These are phyloP conservation scores for Fusarium drepaniforme DNA, from an alignment of 2,329 filamentous ascomycete species.

Conservation along the genomic window DNA sequence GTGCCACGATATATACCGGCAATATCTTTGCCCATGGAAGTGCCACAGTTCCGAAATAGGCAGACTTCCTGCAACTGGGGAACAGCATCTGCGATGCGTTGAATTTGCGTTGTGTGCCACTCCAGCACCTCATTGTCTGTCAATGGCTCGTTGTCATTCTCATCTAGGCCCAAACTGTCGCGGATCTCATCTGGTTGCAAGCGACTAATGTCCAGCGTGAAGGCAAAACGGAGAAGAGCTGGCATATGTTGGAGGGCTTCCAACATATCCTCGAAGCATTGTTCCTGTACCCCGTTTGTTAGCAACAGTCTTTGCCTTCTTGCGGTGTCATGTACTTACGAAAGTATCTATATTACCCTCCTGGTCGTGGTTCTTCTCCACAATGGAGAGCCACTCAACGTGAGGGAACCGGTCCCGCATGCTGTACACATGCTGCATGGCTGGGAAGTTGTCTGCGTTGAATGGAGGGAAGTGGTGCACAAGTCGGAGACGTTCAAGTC, in stretches of 20 bases:
- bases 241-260: neutral
- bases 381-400: neutral
- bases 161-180: neutral
- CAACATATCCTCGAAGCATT: neutral
- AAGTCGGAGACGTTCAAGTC: neutral
- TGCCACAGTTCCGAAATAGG: neutral
- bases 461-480: neutral
- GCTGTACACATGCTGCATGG: neutral
- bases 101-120: neutral
- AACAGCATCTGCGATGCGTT: neutral
- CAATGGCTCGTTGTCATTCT: neutral
- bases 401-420: neutral
- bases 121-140: neutral
- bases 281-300: neutral
- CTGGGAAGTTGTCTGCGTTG: neutral
- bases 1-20: neutral
- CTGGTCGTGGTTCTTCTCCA: neutral
- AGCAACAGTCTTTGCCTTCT: neutral
- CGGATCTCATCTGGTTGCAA: neutral
- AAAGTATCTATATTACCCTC: neutral
- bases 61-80: neutral
- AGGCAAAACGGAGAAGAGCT: neutral
- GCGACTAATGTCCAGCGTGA: neutral
- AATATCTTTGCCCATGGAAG: neutral
- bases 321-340: neutral